Evolutionary conservation across 2,329 filamentous ascomycete genomes (phyloP), one percentile per base, ranked within the genome.

Genomic region (Talaromyces sp.): DNA sequence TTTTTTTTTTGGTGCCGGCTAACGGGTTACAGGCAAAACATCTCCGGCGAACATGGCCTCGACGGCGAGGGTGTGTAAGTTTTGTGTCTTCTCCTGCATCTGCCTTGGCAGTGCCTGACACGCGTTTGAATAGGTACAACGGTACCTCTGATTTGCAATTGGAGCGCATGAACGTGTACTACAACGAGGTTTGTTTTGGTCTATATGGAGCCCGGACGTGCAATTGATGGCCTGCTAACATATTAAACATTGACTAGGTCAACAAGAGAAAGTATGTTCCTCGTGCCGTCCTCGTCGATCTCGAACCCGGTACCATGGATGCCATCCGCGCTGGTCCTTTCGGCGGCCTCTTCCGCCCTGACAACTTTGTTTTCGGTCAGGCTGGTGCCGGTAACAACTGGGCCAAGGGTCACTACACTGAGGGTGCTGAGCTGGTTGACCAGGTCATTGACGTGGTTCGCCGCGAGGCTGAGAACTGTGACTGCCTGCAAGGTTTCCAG

Each of bases 301-400:
- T 99, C 76, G 95, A 99, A 86, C 95, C 95, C 71, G 95, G 95
- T 82, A 98, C 95, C 82, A 99, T 98, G 93, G 95, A 99, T 74
- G 95, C 95, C 71, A 93, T 99, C 83, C 93, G 93, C 79, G 91
- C 93, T 72, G 93, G 95, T 80, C 95, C 95, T 69, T 98, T 98
- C 79, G 95, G 95, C 72, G 90, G 97, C 84, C 92, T 99, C 71
- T 98, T 99, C 92, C 93, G 95, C 69, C 95, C 95, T 77, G 95
- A 99, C 85, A 99, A 98, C 89, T 98, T 98, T 82, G 92, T 98
- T 77, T 98, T 98, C 81, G 95, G 95, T 73, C 95, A 98, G 85
- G 98, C 95, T 73, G 93, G 95, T 86, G 95, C 95, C 79, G 95
- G 95, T 83, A 99, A 99, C 91, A 98, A 98, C 89, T 99, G 95